Evolutionary conservation across 2,329 filamentous ascomycete genomes (phyloP).

Genomic region (Colletotrichum neosansevieriae): DNA sequence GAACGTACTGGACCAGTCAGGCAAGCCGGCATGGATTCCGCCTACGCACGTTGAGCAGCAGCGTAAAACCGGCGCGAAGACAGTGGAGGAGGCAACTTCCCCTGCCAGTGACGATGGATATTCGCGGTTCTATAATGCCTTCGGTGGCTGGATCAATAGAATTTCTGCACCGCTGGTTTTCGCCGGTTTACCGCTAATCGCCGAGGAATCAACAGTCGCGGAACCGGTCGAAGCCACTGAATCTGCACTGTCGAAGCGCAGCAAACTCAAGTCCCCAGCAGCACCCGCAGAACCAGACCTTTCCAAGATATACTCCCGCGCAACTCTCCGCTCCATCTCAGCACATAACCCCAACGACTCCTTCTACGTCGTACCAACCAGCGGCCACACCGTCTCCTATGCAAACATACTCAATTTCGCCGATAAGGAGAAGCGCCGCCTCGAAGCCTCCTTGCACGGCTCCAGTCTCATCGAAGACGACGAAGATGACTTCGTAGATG

Average conservation of each 20-base stretch:
- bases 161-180: conserved; percentile 93
- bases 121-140: conserved; percentile 90
- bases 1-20: conserved; percentile 65
- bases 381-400: conserved; percentile 92
- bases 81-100: conserved; percentile 46
- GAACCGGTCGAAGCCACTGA: conserved; percentile 52
- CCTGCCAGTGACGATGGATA: conserved; percentile 79
- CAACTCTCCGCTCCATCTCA: conserved; percentile 82
- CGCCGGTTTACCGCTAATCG: conserved; percentile 84
- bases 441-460: conserved; percentile 63
- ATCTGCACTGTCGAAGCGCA: conserved; percentile 53
- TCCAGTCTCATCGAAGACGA: conserved; percentile 69
- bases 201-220: conserved; percentile 55
- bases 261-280: conserved; percentile 50
- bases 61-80: conserved; percentile 45
- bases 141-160: conserved; percentile 88
- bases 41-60: conserved; percentile 50
- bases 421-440: conserved; percentile 73
- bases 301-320: conserved; percentile 84
- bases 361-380: conserved; percentile 95
- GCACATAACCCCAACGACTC: conserved; percentile 76
- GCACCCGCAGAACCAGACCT: conserved; percentile 76
- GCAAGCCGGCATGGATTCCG: conserved; percentile 66
- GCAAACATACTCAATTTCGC: conserved; percentile 85
- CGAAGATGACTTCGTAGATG: conserved; percentile 92